Conservation (phyloP, 305 asterid genomes). For the Caryopteris hybrid region DNA sequence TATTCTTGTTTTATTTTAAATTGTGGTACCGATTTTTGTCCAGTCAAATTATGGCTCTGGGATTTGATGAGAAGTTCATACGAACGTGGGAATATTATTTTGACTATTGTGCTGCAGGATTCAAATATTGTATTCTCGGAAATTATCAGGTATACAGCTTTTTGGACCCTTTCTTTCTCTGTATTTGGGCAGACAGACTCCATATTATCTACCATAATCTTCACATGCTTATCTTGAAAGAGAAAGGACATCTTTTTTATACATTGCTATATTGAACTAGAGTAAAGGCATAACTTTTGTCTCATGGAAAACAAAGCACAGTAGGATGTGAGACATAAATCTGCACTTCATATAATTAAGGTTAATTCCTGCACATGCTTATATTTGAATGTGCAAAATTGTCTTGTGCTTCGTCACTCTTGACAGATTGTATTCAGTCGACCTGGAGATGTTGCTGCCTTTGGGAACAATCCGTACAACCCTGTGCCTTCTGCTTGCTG, state of each 20-base stretch:
- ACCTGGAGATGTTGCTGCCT: constrained; percentile 44
- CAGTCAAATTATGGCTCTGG: constrained; percentile 45
- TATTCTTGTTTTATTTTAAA: neutral
- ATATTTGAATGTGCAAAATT: neutral
- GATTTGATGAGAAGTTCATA: constrained; percentile 56
- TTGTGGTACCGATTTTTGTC: neutral
- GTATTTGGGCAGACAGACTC: neutral
- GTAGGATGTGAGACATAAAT: neutral
- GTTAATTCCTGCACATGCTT: neutral
- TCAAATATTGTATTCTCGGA: constrained; percentile 37
- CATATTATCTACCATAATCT: neutral
- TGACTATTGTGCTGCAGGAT: constrained; percentile 60
- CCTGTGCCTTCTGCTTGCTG: neutral
- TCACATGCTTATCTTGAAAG: too few species aligned
- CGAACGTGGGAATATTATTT: constrained; percentile 68
- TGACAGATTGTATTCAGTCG: constrained; percentile 45
- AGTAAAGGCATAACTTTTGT: neutral
- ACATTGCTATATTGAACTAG: neutral
- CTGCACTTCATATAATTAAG: neutral
- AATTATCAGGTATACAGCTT: constrained; percentile 45
- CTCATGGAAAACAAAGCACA: neutral
- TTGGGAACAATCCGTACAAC: constrained; percentile 28
- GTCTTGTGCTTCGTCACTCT: neutral
- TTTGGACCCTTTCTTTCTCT: neutral
- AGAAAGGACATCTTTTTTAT: too few species aligned